Conservation (phyloP, 768 basidiomycete species). For the Macrolepiota fuliginosa region DNA sequence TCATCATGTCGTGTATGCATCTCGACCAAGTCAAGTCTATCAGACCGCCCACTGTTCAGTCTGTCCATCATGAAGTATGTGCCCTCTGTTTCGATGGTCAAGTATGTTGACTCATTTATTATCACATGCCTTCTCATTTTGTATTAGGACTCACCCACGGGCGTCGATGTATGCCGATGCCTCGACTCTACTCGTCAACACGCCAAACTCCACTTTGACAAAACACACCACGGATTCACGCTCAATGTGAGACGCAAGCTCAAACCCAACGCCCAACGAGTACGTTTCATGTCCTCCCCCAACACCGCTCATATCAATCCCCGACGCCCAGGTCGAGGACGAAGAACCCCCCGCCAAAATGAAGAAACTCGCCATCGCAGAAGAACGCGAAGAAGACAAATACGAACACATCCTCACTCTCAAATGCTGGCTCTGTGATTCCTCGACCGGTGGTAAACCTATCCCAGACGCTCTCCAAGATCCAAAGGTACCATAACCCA, state of each 20-base stretch:
- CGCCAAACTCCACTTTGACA: constrained; percentile 66
- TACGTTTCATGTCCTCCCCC: too few relatives aligned
- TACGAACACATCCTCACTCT: constrained; percentile 67
- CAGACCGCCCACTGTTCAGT: constrained; percentile 59
- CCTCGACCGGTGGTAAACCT: constrained; percentile 38
- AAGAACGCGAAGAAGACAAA: constrained; percentile 87
- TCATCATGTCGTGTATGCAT: constrained; percentile 53
- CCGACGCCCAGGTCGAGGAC: constrained; percentile 71
- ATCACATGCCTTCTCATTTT: not conserved
- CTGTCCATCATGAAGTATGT: constrained; percentile 89
- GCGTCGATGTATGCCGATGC: constrained; percentile 90
- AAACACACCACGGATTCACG: constrained; percentile 72
- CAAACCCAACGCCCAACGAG: constrained; percentile 64
- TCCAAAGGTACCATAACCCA: constrained; percentile 35
- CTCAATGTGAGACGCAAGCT: constrained; percentile 76
- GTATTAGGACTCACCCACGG: constrained; percentile 63
- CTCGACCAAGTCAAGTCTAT: constrained; percentile 46
- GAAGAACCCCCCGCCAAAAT: constrained; percentile 89
- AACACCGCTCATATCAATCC: too few relatives aligned
- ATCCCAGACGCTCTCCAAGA: constrained; percentile 37
- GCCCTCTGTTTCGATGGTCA: constrained; percentile 97
- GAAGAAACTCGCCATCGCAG: constrained; percentile 83
- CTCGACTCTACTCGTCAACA: constrained; percentile 62
- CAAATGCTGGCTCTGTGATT: constrained; percentile 77
- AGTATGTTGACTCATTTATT: constrained; percentile 35